Percentiles rank a stretch among this genome's conserved stretches.
Evolutionary conservation across 768 basidiomycete genomes (phyloP).

Genomic region (Phlebiopsis flavidoalba): DNA sequence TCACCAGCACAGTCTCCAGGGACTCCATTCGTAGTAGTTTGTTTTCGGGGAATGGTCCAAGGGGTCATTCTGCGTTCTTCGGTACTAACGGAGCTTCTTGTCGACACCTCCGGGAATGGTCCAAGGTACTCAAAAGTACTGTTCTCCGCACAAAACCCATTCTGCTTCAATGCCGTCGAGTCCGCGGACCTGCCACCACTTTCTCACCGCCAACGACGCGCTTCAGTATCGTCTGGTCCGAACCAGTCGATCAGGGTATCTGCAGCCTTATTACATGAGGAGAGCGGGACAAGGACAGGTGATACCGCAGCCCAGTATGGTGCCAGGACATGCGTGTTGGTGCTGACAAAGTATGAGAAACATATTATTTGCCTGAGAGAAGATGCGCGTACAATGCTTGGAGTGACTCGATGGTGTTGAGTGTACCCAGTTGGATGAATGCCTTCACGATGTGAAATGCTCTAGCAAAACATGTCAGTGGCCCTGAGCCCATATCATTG

Average conservation of each 20-base stretch:
- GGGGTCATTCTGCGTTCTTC: too few species aligned
- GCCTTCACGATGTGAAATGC: constrained; percentile 71
- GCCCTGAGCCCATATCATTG: background rate
- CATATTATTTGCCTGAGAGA: background rate
- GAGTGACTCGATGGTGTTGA: constrained; percentile 68
- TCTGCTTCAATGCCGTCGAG: constrained; percentile 63
- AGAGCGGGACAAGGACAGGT: constrained; percentile 52
- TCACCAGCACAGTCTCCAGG: constrained; percentile 52
- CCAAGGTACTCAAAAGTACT: constrained; percentile 37
- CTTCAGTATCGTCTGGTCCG: constrained; percentile 63
- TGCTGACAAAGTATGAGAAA: constrained; percentile 29
- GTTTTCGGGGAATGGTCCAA: too few species aligned
- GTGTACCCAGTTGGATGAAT: constrained; percentile 60
- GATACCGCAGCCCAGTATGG: constrained; percentile 62
- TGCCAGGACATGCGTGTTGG: constrained; percentile 66
- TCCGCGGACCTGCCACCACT: constrained; percentile 83
- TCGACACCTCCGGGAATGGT: constrained; percentile 13
- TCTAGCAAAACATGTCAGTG: constrained; percentile 23
- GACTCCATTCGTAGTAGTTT: constrained; percentile 49
- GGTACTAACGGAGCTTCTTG: constrained; percentile 29
- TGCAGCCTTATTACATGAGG: constrained; percentile 56
- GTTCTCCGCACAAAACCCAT: constrained; percentile 57
- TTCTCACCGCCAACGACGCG: constrained; percentile 67
- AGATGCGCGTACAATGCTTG: constrained; percentile 49
- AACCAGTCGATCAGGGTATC: constrained; percentile 66